A percentile compares a stretch with the other conserved stretches of the same genome.
These are phyloP conservation scores for Plasmodium malariae DNA, from an alignment of 169 alveolate species.

Conservation along the genomic window DNA sequence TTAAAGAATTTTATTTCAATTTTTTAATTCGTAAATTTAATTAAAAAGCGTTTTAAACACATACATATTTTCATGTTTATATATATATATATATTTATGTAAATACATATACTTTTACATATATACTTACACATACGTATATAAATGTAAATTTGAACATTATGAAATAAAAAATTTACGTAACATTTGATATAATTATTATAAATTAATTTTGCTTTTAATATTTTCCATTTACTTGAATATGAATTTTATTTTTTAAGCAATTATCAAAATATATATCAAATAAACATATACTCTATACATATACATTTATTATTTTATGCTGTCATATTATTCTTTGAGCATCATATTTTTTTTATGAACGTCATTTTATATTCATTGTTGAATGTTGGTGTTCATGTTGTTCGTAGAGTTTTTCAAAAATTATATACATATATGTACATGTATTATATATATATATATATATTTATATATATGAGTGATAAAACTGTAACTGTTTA, in stretches of 20 bases:
- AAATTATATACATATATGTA: slow-evolving; percentile 14
- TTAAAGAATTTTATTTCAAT: neutral
- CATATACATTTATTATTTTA: neutral
- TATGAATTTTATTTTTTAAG: slow-evolving; percentile 15
- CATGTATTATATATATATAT: neutral
- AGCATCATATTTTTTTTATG: slow-evolving; percentile 8
- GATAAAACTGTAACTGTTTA: no score
- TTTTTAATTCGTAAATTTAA: neutral
- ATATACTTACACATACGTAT: no score
- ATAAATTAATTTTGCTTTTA: slow-evolving; percentile 32
- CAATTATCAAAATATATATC: slow-evolving; percentile 24
- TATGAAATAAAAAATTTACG: slow-evolving; percentile 6
- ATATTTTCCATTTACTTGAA: slow-evolving; percentile 11
- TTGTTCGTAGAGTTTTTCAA: slow-evolving; percentile 17
- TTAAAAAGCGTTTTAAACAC: slow-evolving; percentile 13
- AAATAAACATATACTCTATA: neutral
- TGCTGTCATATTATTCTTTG: slow-evolving; percentile 4
- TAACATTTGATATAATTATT: slow-evolving; percentile 31
- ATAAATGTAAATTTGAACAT: no score
- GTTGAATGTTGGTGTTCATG: neutral
- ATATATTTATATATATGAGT: no score
- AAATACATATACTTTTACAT: no score
- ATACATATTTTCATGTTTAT: slow-evolving; percentile 6
- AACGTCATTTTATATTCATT: neutral
- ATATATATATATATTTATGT: neutral